Evolutionary conservation across 108 stramenopile species (phyloP), one percentile per base, ranked within the genome.

Genomic region (Craspedostauros australis): DNA sequence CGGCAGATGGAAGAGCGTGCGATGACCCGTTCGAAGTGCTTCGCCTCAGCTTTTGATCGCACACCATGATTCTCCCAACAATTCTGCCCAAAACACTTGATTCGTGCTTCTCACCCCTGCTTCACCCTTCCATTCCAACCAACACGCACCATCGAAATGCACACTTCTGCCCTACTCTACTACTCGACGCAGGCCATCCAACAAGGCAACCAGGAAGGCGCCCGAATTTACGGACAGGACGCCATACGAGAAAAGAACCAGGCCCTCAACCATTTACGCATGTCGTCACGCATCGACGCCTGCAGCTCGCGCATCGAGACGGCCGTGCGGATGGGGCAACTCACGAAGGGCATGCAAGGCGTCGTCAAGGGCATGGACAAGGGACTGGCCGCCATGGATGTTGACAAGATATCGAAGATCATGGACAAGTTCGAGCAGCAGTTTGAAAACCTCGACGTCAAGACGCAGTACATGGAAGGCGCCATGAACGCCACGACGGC

Each of bases 221-320:
- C 98, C 23, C 85, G 88, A 18, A 96, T 97, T 56, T 96, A 96
- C 59, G 98, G 90, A 7, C 93, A 95, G 70, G 96, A 96, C 69
- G 96, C 96, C 32, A 99, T 98, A 61, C 93, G 96, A 43, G 98
- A 96, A 66, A 96, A 98, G 64, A 97, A 95, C 70, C 96, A 97
- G 64, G 79, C 94, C 14, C 51, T 96, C 28, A 96, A 94, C 65
- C 94, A 88, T 53, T 65, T 97, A 36, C 70, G 91, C 19, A 84
- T 99, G 65, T 76, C 88, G 5, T 75, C 73, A 65, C 73, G 98
- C 28, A 92, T 99, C 46, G 96, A 97, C 60, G 98, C 98, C 5
- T 96, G 97, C 25, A 87, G 91, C 3, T 73, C 84, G 21, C 82
- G 98, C 15, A 82, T 99, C 54, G 96, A 98, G 56, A 94, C 94